Percentiles rank a stretch among this genome's conserved stretches.
Evolutionary conservation across 108 stramenopile species (phyloP).

Genomic region (Pseudonitzschia delicatissima): DNA sequence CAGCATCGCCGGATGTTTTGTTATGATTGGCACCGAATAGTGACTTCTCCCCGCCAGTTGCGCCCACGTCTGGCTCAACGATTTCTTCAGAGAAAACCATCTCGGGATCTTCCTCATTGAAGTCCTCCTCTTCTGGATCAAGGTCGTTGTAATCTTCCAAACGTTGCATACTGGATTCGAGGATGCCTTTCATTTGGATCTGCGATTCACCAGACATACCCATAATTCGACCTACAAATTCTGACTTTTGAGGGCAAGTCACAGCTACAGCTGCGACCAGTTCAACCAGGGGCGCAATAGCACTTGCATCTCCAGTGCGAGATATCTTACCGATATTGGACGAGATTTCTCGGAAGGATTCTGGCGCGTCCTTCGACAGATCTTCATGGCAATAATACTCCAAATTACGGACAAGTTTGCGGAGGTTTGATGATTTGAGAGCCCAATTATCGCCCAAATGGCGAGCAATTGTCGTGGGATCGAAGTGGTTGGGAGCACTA

Average conservation of each 20-base stretch:
- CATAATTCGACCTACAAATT: constrained; percentile 74
- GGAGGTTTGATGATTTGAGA: constrained; percentile 75
- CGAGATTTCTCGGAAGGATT: constrained; percentile 37
- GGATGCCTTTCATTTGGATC: constrained; percentile 71
- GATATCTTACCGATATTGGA: constrained; percentile 42
- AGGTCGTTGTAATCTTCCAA: constrained; percentile 49
- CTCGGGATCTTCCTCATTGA: constrained; percentile 40
- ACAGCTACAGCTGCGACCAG: constrained; percentile 82
- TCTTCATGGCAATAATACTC: constrained; percentile 73
- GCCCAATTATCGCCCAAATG: constrained; percentile 86
- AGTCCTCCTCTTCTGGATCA: constrained; percentile 34
- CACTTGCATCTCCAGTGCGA: constrained; percentile 41
- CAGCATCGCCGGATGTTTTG: constrained; percentile 36
- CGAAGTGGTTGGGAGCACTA: constrained; percentile 78
- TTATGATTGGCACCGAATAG: constrained; percentile 38
- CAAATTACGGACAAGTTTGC: constrained; percentile 81
- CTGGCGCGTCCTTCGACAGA: constrained; percentile 66
- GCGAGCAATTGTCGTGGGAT: constrained; percentile 83
- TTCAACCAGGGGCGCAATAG: constrained; percentile 65
- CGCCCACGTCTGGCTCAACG: constrained; percentile 1
- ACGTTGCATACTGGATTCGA: constrained; percentile 57
- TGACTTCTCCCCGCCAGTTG: constrained; percentile 15
- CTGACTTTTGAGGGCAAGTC: constrained; percentile 67
- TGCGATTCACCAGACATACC: constrained; percentile 58
- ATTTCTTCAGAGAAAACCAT: constrained; percentile 39